Evolutionary conservation across 768 basidiomycete species (phyloP).

Genomic region (Dacryopinax spathularia): DNA sequence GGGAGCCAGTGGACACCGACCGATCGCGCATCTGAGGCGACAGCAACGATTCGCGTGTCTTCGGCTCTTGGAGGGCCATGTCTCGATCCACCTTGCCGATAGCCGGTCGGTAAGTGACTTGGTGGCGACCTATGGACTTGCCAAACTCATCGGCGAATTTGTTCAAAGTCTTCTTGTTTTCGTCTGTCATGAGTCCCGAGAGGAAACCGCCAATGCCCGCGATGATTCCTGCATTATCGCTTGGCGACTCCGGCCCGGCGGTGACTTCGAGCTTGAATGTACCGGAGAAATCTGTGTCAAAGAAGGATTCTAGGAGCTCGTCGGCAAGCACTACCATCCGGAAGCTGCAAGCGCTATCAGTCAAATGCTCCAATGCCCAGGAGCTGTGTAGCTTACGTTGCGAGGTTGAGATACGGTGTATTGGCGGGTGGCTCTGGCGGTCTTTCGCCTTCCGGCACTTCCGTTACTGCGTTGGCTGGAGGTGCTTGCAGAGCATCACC

Average conservation of each 20-base stretch:
- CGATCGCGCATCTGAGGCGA: slow-evolving; percentile 29
- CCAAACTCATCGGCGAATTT: slow-evolving; percentile 88
- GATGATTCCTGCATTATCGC: slow-evolving; percentile 32
- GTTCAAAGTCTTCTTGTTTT: slow-evolving; percentile 87
- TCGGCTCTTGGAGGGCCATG: slow-evolving; percentile 57
- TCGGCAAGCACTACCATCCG: slow-evolving; percentile 98
- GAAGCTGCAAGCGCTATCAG: slow-evolving; percentile 42
- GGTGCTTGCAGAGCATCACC: slow-evolving; percentile 64
- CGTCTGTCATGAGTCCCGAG: slow-evolving; percentile 79
- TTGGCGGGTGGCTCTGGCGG: slow-evolving; percentile 51
- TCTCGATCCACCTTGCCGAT: slow-evolving; percentile 68
- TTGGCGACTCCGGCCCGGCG: slow-evolving; percentile 42
- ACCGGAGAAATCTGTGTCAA: slow-evolving; percentile 76
- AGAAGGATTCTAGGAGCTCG: slow-evolving; percentile 91
- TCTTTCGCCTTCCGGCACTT: slow-evolving; percentile 26
- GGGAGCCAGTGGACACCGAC: slow-evolving; percentile 23
- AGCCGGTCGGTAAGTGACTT: slow-evolving; percentile 64
- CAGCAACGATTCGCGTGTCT: slow-evolving; percentile 73
- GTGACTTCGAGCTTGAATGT: slow-evolving; percentile 72
- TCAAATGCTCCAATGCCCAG: background rate
- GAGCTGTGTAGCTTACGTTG: slow-evolving; percentile 40
- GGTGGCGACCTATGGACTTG: slow-evolving; percentile 85
- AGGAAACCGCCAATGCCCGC: slow-evolving; percentile 59
- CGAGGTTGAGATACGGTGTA: slow-evolving; percentile 83
- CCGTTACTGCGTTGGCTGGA: slow-evolving; percentile 19